Conservation (phyloP, 2,329 filamentous ascomycete species). For the Cladosporium velox region DNA sequence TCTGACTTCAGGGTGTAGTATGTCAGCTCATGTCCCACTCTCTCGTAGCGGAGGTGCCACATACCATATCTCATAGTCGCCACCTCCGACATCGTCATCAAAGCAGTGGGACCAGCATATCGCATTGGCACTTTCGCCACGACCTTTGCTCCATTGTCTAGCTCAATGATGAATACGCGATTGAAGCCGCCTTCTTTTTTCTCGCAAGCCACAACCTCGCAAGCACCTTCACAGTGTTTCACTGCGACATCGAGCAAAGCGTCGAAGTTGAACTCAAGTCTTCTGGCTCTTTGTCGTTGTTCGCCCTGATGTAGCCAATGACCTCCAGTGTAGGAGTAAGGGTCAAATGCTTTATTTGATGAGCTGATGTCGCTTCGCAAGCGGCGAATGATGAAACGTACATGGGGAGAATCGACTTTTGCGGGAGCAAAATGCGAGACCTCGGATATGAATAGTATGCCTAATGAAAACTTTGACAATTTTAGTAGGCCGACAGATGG, state of each 20-base stretch:
- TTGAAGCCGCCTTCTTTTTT: constrained; percentile 39
- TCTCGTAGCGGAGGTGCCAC: neutral
- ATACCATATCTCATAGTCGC: constrained; percentile 42
- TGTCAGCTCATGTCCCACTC: neutral
- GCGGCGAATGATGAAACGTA: neutral
- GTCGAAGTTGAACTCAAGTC: constrained; percentile 5
- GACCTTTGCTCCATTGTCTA: constrained; percentile 40
- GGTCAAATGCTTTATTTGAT: neutral
- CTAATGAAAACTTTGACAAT: neutral
- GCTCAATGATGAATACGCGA: constrained; percentile 39
- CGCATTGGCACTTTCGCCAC: constrained; percentile 42
- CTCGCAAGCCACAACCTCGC: neutral
- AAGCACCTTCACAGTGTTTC: neutral
- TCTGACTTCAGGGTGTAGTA: constrained; percentile 30
- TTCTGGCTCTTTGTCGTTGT: constrained; percentile 1
- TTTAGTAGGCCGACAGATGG: neutral
- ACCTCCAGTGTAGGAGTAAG: neutral
- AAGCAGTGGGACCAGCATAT: constrained; percentile 39
- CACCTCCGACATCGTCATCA: constrained; percentile 42
- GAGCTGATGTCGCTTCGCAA: neutral
- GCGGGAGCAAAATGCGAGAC: neutral
- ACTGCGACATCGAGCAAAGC: neutral
- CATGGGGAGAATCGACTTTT: neutral
- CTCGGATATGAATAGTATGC: neutral
- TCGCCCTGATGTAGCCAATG: neutral